A percentile compares a stretch with the other conserved stretches of the same genome.
Conservation (phyloP, 1,284 basidiomycete genomes). For the Trichosporon ovoides region DNA sequence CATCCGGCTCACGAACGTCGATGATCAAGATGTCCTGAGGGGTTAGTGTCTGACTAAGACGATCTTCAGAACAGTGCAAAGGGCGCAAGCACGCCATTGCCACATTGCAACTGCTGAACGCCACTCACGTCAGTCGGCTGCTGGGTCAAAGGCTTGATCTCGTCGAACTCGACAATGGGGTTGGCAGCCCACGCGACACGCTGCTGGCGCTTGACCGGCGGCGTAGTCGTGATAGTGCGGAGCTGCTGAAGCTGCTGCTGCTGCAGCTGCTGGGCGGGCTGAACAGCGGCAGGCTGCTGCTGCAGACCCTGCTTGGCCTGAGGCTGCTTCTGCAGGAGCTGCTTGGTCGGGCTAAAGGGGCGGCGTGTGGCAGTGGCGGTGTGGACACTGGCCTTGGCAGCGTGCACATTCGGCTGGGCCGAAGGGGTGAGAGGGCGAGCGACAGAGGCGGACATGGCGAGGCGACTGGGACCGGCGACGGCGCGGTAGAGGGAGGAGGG, state of each 20-base stretch:
- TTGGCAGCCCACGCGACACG: constrained; percentile 33
- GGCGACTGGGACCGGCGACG: not conserved
- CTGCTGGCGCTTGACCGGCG: constrained; percentile 6
- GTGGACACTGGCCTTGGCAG: too few relatives aligned
- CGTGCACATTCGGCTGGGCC: not conserved
- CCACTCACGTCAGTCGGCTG: constrained; percentile 71
- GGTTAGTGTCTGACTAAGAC: not conserved
- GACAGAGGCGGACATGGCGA: constrained; percentile 4
- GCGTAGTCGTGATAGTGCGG: not conserved
- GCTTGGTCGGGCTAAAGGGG: not conserved
- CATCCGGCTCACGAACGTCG: constrained; percentile 90
- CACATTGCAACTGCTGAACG: too few relatives aligned
- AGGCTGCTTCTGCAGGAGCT: not conserved
- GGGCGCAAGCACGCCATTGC: not conserved
- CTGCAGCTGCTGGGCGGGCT: too few relatives aligned
- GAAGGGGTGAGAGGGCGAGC: not conserved
- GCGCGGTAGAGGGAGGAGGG: not conserved
- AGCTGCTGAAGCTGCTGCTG: not conserved
- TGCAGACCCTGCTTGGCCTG: too few relatives aligned
- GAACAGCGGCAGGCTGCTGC: too few relatives aligned
- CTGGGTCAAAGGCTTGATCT: constrained; percentile 74
- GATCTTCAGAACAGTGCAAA: too few relatives aligned
- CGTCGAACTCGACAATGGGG: constrained; percentile 67
- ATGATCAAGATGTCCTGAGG: constrained; percentile 71
- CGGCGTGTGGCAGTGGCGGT: not conserved